Evolutionary conservation across 495 filamentous ascomycete species (phyloP), one percentile per base, ranked within the genome.

Genomic region (Daldinia grandis): DNA sequence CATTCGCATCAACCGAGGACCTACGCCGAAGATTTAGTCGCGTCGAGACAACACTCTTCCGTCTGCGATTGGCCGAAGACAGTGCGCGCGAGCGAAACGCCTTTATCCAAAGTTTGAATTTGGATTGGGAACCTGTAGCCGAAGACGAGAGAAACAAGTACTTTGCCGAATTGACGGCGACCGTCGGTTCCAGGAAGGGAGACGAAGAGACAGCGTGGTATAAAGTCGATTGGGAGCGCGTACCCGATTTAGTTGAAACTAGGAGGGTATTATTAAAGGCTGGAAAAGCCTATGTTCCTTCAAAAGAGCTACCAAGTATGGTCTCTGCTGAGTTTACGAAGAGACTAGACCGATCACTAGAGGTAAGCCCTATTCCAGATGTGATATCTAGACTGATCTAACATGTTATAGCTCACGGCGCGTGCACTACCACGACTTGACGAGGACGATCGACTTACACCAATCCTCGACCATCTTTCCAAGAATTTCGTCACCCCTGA

Each of bases 401-500:
- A 78, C 40, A n/a, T 3, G 5, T 15, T 19, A 24, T 51, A 95
- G 90, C 84, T 95, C 30, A 97, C 96, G 5, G 90, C 93, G 28
- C 90, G 94, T 47, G 93, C 93, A 4, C 86, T 98, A 6, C 96
- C 96, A 0, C 89, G 94, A 1, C 86, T 99, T 17, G 96, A 99
- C 74, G 96, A 99, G 82, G 95, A 99, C 76, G 94, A 98, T 78
- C 92, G 96, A 35, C 87, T 99, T 17, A 91, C 92, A 1, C 96
- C 96, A 0, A 98, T 99, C 76, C 86, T 99, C 31, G 86, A 92
- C 61, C 96, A 99, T 76, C 87, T 98, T 19, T 92, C 92, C 38
- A 92, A 94, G 76, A 95, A 94, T 79, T 98, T 98, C 77, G 89
- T 92, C 66, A 91, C 94, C 6, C 95, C 95, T 8, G 95, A 97